These are phyloP conservation scores for Aspergillus tamarii DNA, from an alignment of 2,329 filamentous ascomycete genomes.

Conservation along the genomic window DNA sequence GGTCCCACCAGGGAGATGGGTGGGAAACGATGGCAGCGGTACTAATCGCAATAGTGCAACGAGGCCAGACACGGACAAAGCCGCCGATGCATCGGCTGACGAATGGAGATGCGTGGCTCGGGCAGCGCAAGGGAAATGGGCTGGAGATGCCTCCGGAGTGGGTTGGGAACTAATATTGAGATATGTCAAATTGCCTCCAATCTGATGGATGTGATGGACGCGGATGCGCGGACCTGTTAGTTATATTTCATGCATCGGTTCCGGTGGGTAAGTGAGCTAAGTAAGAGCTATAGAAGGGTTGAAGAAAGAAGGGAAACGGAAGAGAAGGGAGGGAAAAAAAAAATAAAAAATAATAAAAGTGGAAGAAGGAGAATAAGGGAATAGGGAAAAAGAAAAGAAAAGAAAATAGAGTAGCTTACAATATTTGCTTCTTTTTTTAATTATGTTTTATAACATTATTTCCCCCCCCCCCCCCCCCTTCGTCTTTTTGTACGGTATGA, in stretches of 20 bases:
- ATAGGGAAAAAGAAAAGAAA: neutral
- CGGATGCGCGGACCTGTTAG: constrained; percentile 20
- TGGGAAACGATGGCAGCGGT: constrained; percentile 4
- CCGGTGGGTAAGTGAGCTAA: constrained; percentile 10
- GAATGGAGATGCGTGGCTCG: constrained; percentile 22
- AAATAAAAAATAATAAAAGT: no score
- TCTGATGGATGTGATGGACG: constrained; percentile 18
- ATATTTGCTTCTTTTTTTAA: neutral
- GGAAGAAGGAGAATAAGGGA: neutral
- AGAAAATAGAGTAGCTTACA: neutral
- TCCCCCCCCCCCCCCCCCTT: neutral
- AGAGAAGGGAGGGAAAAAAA: neutral
- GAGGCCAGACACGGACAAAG: constrained; percentile 13
- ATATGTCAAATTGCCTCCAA: constrained; percentile 25
- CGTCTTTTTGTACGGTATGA: neutral
- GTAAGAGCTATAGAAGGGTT: neutral
- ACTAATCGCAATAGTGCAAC: constrained; percentile 7
- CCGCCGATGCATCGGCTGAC: constrained; percentile 21
- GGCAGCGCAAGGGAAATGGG: constrained; percentile 11
- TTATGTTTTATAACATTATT: neutral
- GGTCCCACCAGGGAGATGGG: constrained; percentile 1
- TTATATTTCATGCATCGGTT: constrained; percentile 29
- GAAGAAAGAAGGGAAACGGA: constrained; percentile 7
- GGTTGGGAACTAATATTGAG: constrained; percentile 11
- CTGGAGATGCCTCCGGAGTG: constrained; percentile 7